Base-by-base conservation (phyloP, 176 grass and related monocot species). In the Tuctoria greenei region DNA sequence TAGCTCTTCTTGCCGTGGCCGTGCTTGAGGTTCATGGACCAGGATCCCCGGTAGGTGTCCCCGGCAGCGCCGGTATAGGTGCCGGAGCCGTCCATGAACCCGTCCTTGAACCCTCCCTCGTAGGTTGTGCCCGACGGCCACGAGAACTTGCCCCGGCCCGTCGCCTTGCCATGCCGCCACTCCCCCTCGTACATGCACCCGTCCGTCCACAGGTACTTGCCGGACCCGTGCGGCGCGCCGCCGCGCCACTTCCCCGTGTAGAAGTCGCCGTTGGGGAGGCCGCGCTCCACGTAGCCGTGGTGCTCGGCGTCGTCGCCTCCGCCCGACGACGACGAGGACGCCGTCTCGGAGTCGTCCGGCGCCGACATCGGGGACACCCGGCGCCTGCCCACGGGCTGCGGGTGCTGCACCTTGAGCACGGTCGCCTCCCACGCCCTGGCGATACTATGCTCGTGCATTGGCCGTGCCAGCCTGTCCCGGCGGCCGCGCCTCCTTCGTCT, bases 131-230 rank as follows among this genome's bases (percentile, higher is more conserved):
- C 94, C 14, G 94, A 91, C 9, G 94, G 94, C 94, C 94, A 97
- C 15, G 90, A 97, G 79, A 97, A 97, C 81, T 89, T 97, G 61
- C 94, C 91, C 64, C 73, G 76, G 2, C 94, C 94, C 4, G 70
- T 93, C 2, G 88, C 91, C 86, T 93, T 90, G 20, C 94, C 88
- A 10, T 82, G 81, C 21, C 78, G 45, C 94, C 94, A 97, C 35
- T 97, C 91, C 17, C 94, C 94, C 52, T 97, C 91, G 85, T 97
- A 93, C 94, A 97, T 91, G 84, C 94, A 97, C n/a, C 94, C 94
- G 82, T 97, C 94, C 5, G 88, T 91, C 94, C 94, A 97, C 23
- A 93, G 78, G 56, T 97, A 97, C 78, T 97, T 97, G 0, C 91
- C 94, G 4, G 77, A 46, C 17, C 91, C 94, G 55, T 97, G 88